Percentiles rank a stretch among this genome's conserved stretches.
phyloP scores from a whole-genome alignment of 169 alveolate genomes.

The Fabrea salina region DNA sequence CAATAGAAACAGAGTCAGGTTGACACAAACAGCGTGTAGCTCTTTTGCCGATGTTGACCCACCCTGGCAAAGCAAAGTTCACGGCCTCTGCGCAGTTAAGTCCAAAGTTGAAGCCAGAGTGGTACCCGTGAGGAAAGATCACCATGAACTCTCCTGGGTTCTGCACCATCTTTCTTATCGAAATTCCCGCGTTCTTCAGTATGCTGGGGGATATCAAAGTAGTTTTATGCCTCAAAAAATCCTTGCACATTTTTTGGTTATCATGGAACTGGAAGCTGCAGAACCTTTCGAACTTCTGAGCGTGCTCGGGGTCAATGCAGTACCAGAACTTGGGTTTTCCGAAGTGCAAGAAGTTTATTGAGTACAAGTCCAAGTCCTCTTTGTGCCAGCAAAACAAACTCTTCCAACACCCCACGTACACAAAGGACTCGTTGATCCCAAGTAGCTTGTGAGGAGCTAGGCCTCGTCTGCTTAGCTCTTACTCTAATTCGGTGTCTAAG shows the following conservation, averaged over 20 bases:
- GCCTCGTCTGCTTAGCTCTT: not conserved
- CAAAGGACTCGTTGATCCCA: constrained; percentile 93
- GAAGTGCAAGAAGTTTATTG: constrained; percentile 90
- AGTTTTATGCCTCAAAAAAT: constrained; percentile 66
- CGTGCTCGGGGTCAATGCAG: constrained; percentile 82
- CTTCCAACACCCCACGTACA: constrained; percentile 90
- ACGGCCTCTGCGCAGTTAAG: constrained; percentile 95
- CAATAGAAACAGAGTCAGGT: constrained; percentile 17
- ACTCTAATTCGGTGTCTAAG: constrained; percentile 43
- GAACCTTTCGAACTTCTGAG: constrained; percentile 82
- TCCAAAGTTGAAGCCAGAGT: constrained; percentile 93
- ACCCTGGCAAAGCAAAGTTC: constrained; percentile 87
- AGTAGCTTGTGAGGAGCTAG: constrained; percentile 50
- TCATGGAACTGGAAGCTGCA: constrained; percentile 55
- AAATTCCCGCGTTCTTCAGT: constrained; percentile 77
- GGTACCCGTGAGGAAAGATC: constrained; percentile 89
- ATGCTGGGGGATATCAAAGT: constrained; percentile 87
- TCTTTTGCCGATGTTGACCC: constrained; percentile 57
- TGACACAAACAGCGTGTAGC: constrained; percentile 9
- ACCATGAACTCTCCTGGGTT: constrained; percentile 88
- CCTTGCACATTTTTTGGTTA: constrained; percentile 61
- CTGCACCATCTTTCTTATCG: constrained; percentile 82
- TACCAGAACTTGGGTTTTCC: constrained; percentile 96
- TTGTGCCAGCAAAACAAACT: constrained; percentile 96
- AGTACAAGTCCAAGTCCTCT: constrained; percentile 92